Conservation (phyloP, 2,329 filamentous ascomycete genomes). For the Coniochaeta sp. region DNA sequence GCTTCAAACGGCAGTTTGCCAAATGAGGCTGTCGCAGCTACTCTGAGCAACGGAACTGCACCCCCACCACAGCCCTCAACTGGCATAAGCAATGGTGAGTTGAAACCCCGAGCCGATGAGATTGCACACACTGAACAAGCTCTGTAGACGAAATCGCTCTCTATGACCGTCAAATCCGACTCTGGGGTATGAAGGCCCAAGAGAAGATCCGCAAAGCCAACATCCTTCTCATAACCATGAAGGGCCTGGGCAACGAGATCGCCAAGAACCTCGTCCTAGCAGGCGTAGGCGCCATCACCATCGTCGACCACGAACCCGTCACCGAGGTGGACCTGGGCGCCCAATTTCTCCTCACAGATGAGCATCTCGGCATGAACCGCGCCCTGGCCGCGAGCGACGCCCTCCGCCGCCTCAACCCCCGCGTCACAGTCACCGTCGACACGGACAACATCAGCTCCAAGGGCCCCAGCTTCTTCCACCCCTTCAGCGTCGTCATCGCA, state of each 20-base stretch:
- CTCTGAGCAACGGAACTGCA: background rate
- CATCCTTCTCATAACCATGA: conserved; percentile 82
- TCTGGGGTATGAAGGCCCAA: conserved; percentile 95
- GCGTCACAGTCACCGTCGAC: conserved; percentile 71
- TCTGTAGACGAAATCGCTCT: conserved; percentile 88
- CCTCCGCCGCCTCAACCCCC: conserved; percentile 80
- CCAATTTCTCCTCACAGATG: conserved; percentile 69
- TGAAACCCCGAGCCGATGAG: background rate
- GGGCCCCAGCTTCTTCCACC: conserved; percentile 65
- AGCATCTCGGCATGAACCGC: conserved; percentile 72
- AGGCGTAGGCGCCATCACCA: conserved; percentile 82
- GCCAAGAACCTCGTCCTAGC: conserved; percentile 96
- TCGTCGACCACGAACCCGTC: conserved; percentile 72
- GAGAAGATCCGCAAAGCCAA: conserved; percentile 85
- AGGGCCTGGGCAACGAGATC: conserved; percentile 85
- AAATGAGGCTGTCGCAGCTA: background rate
- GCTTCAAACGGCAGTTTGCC: background rate
- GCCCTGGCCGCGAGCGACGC: conserved; percentile 73
- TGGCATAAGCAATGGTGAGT: conserved; percentile 11
- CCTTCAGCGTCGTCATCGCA: conserved; percentile 81
- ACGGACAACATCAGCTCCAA: conserved; percentile 60
- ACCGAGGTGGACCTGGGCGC: conserved; percentile 73
- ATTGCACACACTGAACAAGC: background rate
- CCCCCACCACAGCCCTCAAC: conserved; percentile 6
- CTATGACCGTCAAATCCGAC: conserved; percentile 93